Base-by-base conservation (phyloP, 768 basidiomycete species). In the Termitomyces sp. region DNA sequence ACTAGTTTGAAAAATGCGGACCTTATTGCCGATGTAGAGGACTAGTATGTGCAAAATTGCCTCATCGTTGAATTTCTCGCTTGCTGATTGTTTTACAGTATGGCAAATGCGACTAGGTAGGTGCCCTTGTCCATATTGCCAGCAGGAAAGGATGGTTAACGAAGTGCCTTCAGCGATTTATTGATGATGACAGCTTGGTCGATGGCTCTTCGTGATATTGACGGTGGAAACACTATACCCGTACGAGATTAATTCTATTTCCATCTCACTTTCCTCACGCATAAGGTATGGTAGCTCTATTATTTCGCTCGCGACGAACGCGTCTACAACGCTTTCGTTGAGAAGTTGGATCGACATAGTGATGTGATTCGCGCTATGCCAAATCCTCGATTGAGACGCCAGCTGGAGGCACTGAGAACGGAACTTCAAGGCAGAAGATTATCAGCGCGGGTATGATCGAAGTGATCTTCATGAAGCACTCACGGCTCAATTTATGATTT, bases 271-370 rank as follows among this genome's bases (percentile, higher is more conserved):
- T 2, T 23, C 5, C 35, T 56, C 3, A 50, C 38, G 1, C 17
- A 12, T 30, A 9, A 5, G 12, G 4, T 37, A 17, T 10, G 17
- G 17, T 28, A 51, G 91, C 79, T 85, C 17, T 94, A 89, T 61
- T 93, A 88, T 65, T 98, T 98, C 66, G 95, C 95, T 46, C 82
- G 95, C 28, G 95, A 98, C 70, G 88, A 94, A 59, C 84, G 95
- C 43, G 84, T 90, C 11, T 89, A 87, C 70, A 85, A 79, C 59
- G 81, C 85, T 2, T 89, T 93, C 54, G 71, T 73, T 6, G 80
- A 85, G 26, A 71, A 74, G 30, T 61, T 79, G 23, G 71, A 78
- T 43, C 63, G 66, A 33, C 72, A 81, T 62, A 76, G 76, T 61
- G 66, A 45, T 38, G 41, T 10, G 8, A 43, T 56, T 26, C 17